These are phyloP conservation scores for Beta corolliflora DNA, from an alignment of 179 eudicot genomes.

Conservation along the genomic window DNA sequence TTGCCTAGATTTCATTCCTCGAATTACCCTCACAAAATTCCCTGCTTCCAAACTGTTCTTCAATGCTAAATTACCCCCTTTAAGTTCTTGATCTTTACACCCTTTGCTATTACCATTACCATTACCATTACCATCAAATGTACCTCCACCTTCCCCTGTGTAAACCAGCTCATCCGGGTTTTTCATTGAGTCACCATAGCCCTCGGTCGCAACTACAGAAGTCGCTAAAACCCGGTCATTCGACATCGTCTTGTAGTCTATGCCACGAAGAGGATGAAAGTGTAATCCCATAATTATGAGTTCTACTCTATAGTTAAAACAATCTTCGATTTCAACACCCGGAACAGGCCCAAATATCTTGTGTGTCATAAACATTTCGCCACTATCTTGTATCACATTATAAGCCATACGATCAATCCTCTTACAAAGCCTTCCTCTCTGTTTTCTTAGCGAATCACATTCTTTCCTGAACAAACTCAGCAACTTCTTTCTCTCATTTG, in stretches of 20 bases:
- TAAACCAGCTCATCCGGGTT: slow-evolving; percentile 4
- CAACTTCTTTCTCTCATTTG: not conserved
- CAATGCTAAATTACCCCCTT: slow-evolving; percentile 29
- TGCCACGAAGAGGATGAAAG: not conserved
- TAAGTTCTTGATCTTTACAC: slow-evolving; percentile 25
- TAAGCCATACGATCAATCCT: slow-evolving; percentile 21
- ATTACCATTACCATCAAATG: not conserved
- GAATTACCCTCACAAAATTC: slow-evolving; percentile 27
- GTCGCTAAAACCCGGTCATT: slow-evolving; percentile 6
- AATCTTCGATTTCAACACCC: slow-evolving; percentile 15
- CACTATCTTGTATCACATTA: not conserved
- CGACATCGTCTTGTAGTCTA: not conserved
- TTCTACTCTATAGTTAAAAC: slow-evolving; percentile 15
- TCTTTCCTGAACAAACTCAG: not conserved
- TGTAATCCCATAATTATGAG: slow-evolving; percentile 28
- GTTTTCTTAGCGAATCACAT: not conserved
- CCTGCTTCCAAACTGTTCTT: slow-evolving; percentile 11
- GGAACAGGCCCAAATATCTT: not conserved
- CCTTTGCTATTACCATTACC: too few species aligned
- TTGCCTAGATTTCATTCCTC: slow-evolving; percentile 17
- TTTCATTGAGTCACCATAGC: slow-evolving; percentile 19
- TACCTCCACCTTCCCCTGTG: slow-evolving; percentile 28
- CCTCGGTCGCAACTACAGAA: slow-evolving; percentile 25
- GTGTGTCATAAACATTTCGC: not conserved
- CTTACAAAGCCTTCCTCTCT: not conserved